Evolutionary conservation across 768 basidiomycete genomes (phyloP).

Genomic region (Coprinopsis marcescibilis): DNA sequence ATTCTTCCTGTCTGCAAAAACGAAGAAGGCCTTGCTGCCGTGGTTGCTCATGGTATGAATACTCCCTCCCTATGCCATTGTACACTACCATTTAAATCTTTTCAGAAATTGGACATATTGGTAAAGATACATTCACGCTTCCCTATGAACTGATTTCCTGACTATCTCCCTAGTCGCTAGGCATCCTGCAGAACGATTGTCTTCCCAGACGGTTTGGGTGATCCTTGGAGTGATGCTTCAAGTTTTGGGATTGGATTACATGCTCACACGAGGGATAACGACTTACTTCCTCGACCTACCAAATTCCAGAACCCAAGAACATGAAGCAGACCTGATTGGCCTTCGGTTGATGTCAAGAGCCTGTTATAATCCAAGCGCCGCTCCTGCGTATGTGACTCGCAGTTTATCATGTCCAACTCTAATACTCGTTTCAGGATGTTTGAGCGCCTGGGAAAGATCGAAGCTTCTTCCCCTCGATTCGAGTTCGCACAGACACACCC

Average conservation of each 20-base stretch:
- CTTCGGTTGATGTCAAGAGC: constrained; percentile 74
- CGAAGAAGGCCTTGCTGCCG: constrained; percentile 78
- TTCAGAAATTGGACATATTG: constrained; percentile 84
- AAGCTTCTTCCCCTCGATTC: constrained; percentile 31
- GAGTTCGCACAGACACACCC: constrained; percentile 85
- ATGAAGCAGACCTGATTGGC: constrained; percentile 88
- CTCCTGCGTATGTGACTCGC: constrained; percentile 51
- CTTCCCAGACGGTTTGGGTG: constrained; percentile 37
- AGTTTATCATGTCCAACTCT: background rate
- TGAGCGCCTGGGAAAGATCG: constrained; percentile 53
- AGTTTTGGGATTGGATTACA: constrained; percentile 50
- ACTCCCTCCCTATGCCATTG: too few species aligned
- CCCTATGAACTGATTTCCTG: constrained; percentile 32
- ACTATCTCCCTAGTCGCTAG: constrained; percentile 37
- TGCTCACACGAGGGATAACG: constrained; percentile 41
- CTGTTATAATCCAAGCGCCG: constrained; percentile 79
- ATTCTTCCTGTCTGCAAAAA: constrained; percentile 74
- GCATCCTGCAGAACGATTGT: constrained; percentile 50
- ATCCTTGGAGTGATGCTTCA: constrained; percentile 37
- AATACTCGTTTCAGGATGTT: constrained; percentile 53
- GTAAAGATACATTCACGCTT: too few species aligned
- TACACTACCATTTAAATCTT: too few species aligned
- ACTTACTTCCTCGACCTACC: constrained; percentile 64
- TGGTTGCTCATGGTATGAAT: constrained; percentile 71
- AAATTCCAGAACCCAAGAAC: constrained; percentile 76